Percentiles rank a stretch among this genome's conserved stretches.
phyloP scores from a whole-genome alignment of 2,329 filamentous ascomycete species.

The Sarocladium kiliense region DNA sequence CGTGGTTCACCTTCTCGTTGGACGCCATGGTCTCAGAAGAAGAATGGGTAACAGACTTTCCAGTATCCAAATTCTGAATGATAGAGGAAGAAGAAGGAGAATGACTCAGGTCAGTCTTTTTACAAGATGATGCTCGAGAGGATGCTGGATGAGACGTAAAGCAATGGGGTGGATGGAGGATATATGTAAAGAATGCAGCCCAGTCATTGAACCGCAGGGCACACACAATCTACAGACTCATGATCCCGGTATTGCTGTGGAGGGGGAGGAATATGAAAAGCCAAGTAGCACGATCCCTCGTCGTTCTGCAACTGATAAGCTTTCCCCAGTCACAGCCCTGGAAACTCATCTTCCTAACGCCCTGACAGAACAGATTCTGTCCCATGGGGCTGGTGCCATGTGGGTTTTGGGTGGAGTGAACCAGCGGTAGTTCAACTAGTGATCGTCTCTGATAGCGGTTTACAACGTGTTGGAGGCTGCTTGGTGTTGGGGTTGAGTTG shows the following conservation, averaged over 20 bases:
- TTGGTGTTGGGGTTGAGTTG: background rate
- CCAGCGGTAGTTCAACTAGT: background rate
- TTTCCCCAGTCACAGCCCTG: background rate
- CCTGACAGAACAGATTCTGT: background rate
- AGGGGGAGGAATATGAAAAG: background rate
- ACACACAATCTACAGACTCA: background rate
- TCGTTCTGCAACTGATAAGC: background rate
- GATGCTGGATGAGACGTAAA: background rate
- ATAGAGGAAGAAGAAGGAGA: background rate
- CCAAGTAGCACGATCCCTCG: background rate
- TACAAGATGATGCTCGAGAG: background rate
- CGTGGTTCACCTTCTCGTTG: background rate
- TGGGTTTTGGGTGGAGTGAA: background rate
- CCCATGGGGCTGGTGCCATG: background rate
- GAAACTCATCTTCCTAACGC: background rate
- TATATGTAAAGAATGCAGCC: conserved; percentile 4
- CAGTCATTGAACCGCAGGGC: too few relatives aligned
- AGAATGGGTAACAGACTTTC: background rate
- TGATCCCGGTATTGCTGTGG: background rate
- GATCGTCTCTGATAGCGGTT: conserved; percentile 1
- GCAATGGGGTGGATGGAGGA: background rate
- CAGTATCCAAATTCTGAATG: background rate
- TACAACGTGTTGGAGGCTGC: background rate
- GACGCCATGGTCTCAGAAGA: conserved; percentile 10
- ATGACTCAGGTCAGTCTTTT: background rate